phyloP scores from a whole-genome alignment of 441 rosid species.

The Jatropha podagrica region DNA sequence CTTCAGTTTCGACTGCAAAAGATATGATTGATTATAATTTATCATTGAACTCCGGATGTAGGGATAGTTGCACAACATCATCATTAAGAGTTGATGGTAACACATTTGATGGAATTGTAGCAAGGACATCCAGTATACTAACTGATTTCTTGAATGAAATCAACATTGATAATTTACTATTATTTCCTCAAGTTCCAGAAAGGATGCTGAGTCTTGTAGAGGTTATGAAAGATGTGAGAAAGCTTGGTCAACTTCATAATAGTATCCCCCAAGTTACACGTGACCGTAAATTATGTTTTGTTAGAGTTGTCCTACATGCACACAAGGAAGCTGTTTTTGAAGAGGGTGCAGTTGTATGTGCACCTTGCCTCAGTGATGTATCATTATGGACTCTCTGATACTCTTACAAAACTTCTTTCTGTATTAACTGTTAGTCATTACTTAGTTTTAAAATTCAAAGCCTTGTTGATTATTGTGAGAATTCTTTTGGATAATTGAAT shows the following conservation, averaged over 20 bases:
- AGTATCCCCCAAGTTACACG: conserved; percentile 29
- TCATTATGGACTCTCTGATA: conserved; percentile 60
- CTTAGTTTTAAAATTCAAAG: not conserved
- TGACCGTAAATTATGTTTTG: conserved; percentile 49
- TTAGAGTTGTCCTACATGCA: conserved; percentile 77
- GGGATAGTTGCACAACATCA: conserved; percentile 21
- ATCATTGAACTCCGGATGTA: conserved; percentile 13
- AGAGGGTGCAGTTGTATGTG: conserved; percentile 84
- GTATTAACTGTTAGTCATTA: not conserved
- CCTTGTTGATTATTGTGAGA: not conserved
- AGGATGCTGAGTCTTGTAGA: conserved; percentile 28
- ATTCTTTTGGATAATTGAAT: not conserved
- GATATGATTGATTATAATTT: conserved; percentile 23
- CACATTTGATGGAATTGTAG: conserved; percentile 47
- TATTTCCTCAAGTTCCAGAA: conserved; percentile 47
- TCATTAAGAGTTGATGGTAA: conserved; percentile 22
- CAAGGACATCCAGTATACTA: conserved; percentile 58
- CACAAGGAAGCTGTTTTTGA: conserved; percentile 77
- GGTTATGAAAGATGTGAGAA: conserved; percentile 39
- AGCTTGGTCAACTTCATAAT: conserved; percentile 31
- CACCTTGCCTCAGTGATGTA: conserved; percentile 57
- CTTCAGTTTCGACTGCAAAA: conserved; percentile 28
- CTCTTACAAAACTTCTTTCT: not conserved
- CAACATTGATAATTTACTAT: conserved; percentile 33
- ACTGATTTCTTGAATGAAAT: conserved; percentile 39